Base-by-base conservation (phyloP, 2,329 filamentous ascomycete genomes). In the Xylariaceae sp. region DNA sequence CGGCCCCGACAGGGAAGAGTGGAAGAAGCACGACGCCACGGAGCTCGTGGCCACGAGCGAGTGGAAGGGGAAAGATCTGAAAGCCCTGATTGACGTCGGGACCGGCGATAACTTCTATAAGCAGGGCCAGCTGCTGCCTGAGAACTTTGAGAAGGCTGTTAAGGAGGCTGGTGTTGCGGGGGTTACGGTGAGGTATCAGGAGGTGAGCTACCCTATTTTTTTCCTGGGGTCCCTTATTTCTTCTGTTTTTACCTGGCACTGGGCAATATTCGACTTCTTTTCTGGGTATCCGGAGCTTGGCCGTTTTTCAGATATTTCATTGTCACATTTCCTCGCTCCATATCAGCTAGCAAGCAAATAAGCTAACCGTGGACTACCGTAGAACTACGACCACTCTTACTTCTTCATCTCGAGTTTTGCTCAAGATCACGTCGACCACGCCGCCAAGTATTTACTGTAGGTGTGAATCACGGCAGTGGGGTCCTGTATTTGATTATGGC, bases 81-180 rank as follows among this genome's bases (percentile, higher is more conserved):
- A 92, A 72, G 85, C 90, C 21, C 78, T 98, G 53, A 90, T 99
- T 67, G 94, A 99, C 71, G 92, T 97, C 57, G 95, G 95, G 37
- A 96, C 92, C 3, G 92, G 86, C 21, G 95, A 99, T 80, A 92
- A 94, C 76, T 99, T 98, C 76, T 98, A 98, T 79, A 94, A 96
- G 80, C 87, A 96, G 74, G 86, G 87, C 43, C 95, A 99, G 76
- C 82, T 99, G 54, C 83, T 98, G 37, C 95, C 94, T 0, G 95
- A 99, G 82, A 98, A 98, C 76, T 87, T 99, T 50, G 85, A 89
- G 64, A 83, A 86, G 68, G 93, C 90, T 11, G 92, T 88, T 57
- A 87, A 91, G 77, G 87, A 89, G 64, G 84, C 86, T 23, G 91
- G 91, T 17, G 82, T 92, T 49, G 78, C 85, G 57, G 90, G 89